Conservation (phyloP, 306 rosid genomes). For the Vigna hirtella region DNA sequence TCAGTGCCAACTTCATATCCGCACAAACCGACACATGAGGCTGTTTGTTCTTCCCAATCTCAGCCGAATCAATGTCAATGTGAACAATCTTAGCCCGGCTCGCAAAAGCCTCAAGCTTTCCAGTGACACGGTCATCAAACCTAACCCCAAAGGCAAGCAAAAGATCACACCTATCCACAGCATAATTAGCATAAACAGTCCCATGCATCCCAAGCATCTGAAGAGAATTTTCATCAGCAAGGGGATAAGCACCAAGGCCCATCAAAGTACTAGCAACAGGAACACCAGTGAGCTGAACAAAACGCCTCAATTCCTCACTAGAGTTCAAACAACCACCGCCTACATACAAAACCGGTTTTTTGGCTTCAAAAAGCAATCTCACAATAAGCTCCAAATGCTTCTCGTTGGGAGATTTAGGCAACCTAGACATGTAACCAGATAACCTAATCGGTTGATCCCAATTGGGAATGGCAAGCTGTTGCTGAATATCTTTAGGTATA, state of each 20-base stretch:
- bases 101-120: constrained; percentile 91
- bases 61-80: constrained; percentile 86
- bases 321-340: constrained; percentile 93
- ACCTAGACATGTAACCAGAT: constrained; percentile 71
- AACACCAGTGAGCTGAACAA: constrained; percentile 71
- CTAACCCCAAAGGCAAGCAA: constrained; percentile 91
- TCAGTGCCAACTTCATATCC: constrained; percentile 74
- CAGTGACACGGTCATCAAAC: constrained; percentile 90
- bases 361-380: constrained; percentile 69
- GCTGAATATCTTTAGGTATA: constrained; percentile 86
- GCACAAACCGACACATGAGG: constrained; percentile 87
- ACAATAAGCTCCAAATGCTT: constrained; percentile 68
- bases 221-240: constrained; percentile 59
- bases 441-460: constrained; percentile 72
- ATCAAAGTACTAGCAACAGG: constrained; percentile 92
- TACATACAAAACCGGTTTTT: constrained; percentile 77
- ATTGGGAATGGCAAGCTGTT: constrained; percentile 74
- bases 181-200: constrained; percentile 90
- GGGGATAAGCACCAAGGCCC: constrained; percentile 82
- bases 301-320: constrained; percentile 68
- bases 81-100: constrained; percentile 91
- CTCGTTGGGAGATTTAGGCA: constrained; percentile 58
- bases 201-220: constrained; percentile 97
- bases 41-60: constrained; percentile 94
- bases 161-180: constrained; percentile 74